phyloP scores from a whole-genome alignment of 2,329 filamentous ascomycete genomes.

The Teratosphaeriaceae sp. region DNA sequence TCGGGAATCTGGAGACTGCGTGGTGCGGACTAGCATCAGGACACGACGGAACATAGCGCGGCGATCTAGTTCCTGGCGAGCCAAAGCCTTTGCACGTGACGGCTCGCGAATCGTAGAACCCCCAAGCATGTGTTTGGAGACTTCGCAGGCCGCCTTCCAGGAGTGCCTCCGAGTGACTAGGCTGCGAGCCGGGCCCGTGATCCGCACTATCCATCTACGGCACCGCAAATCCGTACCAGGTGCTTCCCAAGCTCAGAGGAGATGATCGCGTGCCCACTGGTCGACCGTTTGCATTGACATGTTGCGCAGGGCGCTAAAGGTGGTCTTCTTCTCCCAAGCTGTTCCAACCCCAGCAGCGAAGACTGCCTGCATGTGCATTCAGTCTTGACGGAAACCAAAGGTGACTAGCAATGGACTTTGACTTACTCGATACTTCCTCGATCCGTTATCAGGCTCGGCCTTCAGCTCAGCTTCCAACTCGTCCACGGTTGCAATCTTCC shows the following conservation, averaged over 20 bases:
- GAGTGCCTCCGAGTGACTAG: too few species aligned
- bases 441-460: conserved; percentile 40
- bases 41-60: too few species aligned
- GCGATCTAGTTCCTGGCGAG: too few species aligned
- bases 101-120: too few species aligned
- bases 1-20: too few species aligned
- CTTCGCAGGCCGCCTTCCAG: too few species aligned
- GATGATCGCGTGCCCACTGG: conserved; percentile 28
- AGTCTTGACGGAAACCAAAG: background rate
- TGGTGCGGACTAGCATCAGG: too few species aligned
- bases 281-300: conserved; percentile 42
- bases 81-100: too few species aligned
- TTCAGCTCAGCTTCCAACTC: conserved; percentile 41
- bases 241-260: conserved; percentile 2
- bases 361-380: background rate
- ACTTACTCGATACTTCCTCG: conserved; percentile 53
- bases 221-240: background rate
- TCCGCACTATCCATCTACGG: background rate
- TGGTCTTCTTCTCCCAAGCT: conserved; percentile 49
- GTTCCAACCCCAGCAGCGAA: conserved; percentile 37
- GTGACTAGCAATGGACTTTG: conserved; percentile 50
- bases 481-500: conserved; percentile 45
- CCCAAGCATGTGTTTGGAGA: too few species aligned
- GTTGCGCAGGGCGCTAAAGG: conserved; percentile 47
- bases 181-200: too few species aligned